Percentiles rank a stretch among this genome's conserved stretches.
Conservation (phyloP, 2,329 filamentous ascomycete species). For the Penicillium sp. region DNA sequence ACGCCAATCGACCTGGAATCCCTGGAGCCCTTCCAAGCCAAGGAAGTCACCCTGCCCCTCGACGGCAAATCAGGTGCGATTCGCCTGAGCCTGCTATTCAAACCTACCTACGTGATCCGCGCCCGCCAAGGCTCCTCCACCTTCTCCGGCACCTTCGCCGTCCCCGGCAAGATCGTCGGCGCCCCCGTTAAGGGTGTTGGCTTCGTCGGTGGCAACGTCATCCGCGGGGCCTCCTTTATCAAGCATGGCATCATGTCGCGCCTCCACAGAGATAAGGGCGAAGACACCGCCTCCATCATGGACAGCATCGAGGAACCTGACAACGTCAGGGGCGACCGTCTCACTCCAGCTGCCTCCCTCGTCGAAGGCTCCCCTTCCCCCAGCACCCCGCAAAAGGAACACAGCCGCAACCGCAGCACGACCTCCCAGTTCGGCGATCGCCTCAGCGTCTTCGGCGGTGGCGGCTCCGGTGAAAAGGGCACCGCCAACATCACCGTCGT, state of each 20-base stretch:
- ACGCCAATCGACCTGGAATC: slow-evolving; percentile 71
- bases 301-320: slow-evolving; percentile 25
- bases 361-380: slow-evolving; percentile 27
- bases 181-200: slow-evolving; percentile 92
- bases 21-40: slow-evolving; percentile 79
- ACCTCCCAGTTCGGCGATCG: slow-evolving; percentile 50
- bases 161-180: slow-evolving; percentile 85
- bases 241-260: slow-evolving; percentile 70
- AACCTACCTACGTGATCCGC: slow-evolving; percentile 84
- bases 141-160: slow-evolving; percentile 84
- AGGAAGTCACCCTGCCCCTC: slow-evolving; percentile 70
- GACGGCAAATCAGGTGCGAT: slow-evolving; percentile 88
- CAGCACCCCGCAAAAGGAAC: slow-evolving; percentile 35
- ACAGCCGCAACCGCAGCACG: slow-evolving; percentile 49
- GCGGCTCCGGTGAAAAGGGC: slow-evolving; percentile 61
- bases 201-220: slow-evolving; percentile 76
- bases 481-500: slow-evolving; percentile 77
- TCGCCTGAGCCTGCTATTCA: slow-evolving; percentile 83
- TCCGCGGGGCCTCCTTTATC: slow-evolving; percentile 87
- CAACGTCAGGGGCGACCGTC: slow-evolving; percentile 11
- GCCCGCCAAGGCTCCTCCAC: slow-evolving; percentile 86
- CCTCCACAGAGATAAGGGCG: slow-evolving; percentile 51
- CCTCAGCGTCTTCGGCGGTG: slow-evolving; percentile 49
- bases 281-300: slow-evolving; percentile 36
- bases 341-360: slow-evolving; percentile 24